Evolutionary conservation across 768 basidiomycete genomes (phyloP), one percentile per base, ranked within the genome.

Genomic region (Arthromyces matolae): DNA sequence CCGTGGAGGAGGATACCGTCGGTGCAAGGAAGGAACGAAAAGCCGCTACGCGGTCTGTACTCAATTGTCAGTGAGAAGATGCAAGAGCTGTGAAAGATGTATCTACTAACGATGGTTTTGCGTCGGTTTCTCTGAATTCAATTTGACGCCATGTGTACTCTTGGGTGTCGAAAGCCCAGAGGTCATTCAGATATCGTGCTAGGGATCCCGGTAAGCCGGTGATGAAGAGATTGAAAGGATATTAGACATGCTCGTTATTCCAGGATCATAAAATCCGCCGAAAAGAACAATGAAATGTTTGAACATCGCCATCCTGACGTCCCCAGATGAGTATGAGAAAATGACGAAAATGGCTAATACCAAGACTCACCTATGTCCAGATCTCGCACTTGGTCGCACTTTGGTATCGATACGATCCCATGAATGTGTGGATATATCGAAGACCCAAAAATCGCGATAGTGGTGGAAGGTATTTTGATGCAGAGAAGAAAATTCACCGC

Each of bases 401-500:
- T 90, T 93, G 4, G 89, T 92, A 29, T 94, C 93, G 42, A 93
- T 89, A 7, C 89, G 73, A 55, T 94, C 89, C 93, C 93, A 95
- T 0, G 76, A 67, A 51, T 90, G 87, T 0, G 82, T 84, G 3
- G 75, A 58, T 19, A 95, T 79, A 53, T 91, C 88, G 60, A 94
- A 94, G 38, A 77, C 77, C 87, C 93, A 93, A 59, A 94, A 84
- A 60, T 93, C 89, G 36, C 89, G 79, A 59, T 91, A 94, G 56
- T 93, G 90, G 52, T 91, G 88, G 63, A 93, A 91, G 0, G 79
- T 81, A 27, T 81, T 92, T 63, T 93, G 91, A 54, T 87, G 75
- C 5, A 90, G 62, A 1, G 86, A 88, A 0, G 89, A 90, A 57
- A 88, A 95, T 64, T 94, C 93, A 10, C 93, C 91, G 22, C 89